Base-by-base conservation (phyloP, 139 green algal species). In the Picocystis salinarum region DNA sequence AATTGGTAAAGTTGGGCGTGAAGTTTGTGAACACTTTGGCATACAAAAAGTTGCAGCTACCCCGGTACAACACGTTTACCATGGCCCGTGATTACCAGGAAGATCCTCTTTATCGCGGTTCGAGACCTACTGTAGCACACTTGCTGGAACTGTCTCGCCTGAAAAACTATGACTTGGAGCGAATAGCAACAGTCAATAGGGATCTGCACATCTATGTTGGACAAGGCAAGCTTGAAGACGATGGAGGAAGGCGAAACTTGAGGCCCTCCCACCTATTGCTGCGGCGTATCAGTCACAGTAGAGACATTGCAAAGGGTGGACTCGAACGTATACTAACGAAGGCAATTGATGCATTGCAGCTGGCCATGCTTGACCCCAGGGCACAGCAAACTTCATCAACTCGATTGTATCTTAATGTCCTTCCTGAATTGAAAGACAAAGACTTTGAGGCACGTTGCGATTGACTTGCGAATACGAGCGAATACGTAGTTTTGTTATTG, bases 21-120 rank as follows among this genome's bases (percentile, higher is more conserved):
- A 52, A 53, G 34, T 45, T 54, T 19, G 52, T 60, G 6, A 60
- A 60, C 52, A 15, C 48, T 11, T 28, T 60, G 5, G 25, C n/a
- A 19, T 41, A 48, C 18, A 28, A 20, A 6, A 15, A 31, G 12
- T 22, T 25, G 5, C 26, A 39, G 25, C 46, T 53, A 5, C 52
- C 42, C 24, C 29, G 18, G 36, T 53, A 60, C 45, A 49, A 47
- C 45, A 60, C 52, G 6, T 60, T 47, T 27, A 37, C 34, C 13
- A 17, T 25, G 6, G 18, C 13, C 19, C 42, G 37, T 15, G 52
- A 51, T 22, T 60, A 52, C 44, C 13, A 18, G 31, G 52, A 60
- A 39, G 52, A 60, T 41, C 18, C 24, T 15, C 40, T 60, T 18
- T 53, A 53, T 36, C 34, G 52, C 28, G 44, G 44, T 19, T 28